phyloP scores from a whole-genome alignment of 2,329 filamentous ascomycete genomes.

The Cryphonectria nitschkei region DNA sequence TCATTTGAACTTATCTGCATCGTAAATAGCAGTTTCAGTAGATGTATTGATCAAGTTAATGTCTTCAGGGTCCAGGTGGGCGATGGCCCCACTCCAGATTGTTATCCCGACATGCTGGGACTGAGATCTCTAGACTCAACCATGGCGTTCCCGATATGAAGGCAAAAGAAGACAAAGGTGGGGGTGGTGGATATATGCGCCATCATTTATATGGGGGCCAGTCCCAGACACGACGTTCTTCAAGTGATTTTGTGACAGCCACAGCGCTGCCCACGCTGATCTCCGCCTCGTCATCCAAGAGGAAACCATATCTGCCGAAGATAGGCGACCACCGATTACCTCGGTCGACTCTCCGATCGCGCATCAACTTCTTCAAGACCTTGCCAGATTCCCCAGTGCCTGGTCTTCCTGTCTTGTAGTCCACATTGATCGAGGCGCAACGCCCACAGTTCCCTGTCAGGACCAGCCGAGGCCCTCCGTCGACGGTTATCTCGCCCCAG shows the following conservation, averaged over 20 bases:
- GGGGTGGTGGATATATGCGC: not conserved
- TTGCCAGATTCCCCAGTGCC: conserved; percentile 60
- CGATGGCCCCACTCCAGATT: not conserved
- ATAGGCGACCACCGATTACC: conserved; percentile 70
- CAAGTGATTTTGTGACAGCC: conserved; percentile 49
- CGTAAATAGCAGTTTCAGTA: not conserved
- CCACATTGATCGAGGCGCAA: conserved; percentile 72
- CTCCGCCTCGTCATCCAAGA: conserved; percentile 41
- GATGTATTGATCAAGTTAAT: not conserved
- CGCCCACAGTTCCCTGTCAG: conserved; percentile 72
- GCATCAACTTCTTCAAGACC: conserved; percentile 71
- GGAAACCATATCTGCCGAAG: conserved; percentile 75
- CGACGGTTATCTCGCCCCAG: conserved; percentile 65
- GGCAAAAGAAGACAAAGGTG: not conserved
- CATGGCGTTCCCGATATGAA: not conserved
- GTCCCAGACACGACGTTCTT: conserved; percentile 24
- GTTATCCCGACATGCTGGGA: not conserved
- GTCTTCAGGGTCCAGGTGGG: not conserved
- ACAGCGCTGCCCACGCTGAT: conserved; percentile 62
- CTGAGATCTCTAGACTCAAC: not conserved
- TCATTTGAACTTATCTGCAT: no score
- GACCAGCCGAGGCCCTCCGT: conserved; percentile 45
- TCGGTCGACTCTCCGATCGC: conserved; percentile 70
- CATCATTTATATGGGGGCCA: conserved; percentile 25
- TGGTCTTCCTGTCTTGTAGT: conserved; percentile 66